phyloP scores from a whole-genome alignment of 2,329 filamentous ascomycete species.

The Pseudocercospora vitis region DNA sequence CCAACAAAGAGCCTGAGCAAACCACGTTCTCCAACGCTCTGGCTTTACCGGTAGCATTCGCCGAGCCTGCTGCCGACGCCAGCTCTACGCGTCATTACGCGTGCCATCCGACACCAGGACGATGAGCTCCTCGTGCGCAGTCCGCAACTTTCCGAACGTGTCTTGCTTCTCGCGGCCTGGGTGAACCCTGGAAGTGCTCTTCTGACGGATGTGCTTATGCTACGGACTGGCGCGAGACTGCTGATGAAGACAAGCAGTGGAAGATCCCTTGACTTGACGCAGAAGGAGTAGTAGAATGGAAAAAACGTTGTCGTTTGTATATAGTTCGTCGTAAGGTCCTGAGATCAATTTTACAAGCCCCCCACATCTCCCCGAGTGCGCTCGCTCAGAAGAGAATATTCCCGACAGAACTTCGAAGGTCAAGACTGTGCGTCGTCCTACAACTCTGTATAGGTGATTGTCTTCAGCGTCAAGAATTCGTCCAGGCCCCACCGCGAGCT shows the following conservation, averaged over 20 bases:
- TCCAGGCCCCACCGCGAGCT: conserved; percentile 25
- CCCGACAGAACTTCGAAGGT: too few species aligned
- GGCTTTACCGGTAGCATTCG: neutral
- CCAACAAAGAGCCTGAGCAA: too few species aligned
- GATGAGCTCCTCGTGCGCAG: conserved; percentile 6
- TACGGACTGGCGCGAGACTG: neutral
- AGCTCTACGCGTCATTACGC: neutral
- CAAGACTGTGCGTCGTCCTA: too few species aligned
- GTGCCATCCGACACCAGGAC: neutral
- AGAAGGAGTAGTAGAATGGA: too few species aligned
- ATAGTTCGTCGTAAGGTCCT: too few species aligned
- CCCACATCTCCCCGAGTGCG: too few species aligned
- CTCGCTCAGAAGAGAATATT: too few species aligned
- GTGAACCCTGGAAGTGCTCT: conserved; percentile 3
- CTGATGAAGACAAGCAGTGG: neutral
- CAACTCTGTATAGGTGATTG: conserved; percentile 34
- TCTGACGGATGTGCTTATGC: conserved; percentile 10
- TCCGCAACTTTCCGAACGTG: conserved; percentile 10
- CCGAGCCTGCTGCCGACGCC: neutral
- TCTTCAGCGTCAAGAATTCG: conserved; percentile 27
- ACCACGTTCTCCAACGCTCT: too few species aligned
- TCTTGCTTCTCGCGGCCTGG: conserved; percentile 8
- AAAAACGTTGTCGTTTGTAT: too few species aligned
- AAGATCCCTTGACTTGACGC: neutral
- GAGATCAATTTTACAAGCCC: too few species aligned